Base-by-base conservation (phyloP, 768 basidiomycete species). In the Pluteus cervinus region DNA sequence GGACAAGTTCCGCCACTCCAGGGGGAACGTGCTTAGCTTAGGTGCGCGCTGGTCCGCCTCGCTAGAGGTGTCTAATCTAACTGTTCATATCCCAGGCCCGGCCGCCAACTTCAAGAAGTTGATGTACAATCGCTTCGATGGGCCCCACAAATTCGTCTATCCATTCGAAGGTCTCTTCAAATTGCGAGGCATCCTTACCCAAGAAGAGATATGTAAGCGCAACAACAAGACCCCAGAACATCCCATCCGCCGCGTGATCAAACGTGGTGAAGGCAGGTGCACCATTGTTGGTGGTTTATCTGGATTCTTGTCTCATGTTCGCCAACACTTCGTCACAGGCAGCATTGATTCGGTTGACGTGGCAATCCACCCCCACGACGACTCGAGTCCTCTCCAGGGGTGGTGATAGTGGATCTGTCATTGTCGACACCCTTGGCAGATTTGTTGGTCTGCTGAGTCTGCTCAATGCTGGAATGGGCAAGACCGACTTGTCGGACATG, bases 371-470 rank as follows among this genome's bases (percentile, higher is more conserved):
- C 38, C 45, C 39, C 53, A 56, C 44, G 42, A 39, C 43, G 40
- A 59, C 41, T 53, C 46, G 3, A 52, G 43, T 3, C 34, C 36
- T 62, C 41, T 60, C 57, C 6, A 46, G 34, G 17, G 44, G 44
- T 28, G 58, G 63, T 8, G 59, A 63, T 44, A 62, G 57, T 20
- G 61, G 63, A 39, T 42, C 59, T 2, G 44, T 56, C 23, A 55
- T 64, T 37, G 52, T 41, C 20, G 54, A 50, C 39, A 36, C 40
- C 43, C 41, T 32, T 31, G 60, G 56, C 29, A 44, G 51, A 31
- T 48, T 64, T 34, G 51, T 49, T 39, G 58, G 14, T 15, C 18
- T 31, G 12, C 29, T 31, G 8, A 31, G 14, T 15, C 18, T 31
- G 12, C 29, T 31, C 12, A 31, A 14, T 8, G 29, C 14, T 31